Percentiles rank a stretch among this genome's conserved stretches.
Conservation (phyloP, 2,329 filamentous ascomycete genomes). For the Herpotrichia juniperi region DNA sequence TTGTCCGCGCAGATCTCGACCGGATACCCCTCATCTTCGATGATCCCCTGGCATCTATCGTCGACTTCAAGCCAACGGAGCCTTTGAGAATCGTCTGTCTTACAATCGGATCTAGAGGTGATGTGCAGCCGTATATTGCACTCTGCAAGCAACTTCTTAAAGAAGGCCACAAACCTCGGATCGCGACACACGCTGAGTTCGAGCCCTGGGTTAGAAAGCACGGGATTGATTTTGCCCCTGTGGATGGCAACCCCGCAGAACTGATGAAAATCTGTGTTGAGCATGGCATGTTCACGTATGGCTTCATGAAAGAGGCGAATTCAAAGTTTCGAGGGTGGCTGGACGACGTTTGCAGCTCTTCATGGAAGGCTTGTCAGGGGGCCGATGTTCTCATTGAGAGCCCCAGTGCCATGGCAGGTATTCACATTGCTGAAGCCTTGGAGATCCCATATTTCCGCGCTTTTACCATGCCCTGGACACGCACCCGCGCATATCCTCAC, state of each 20-base stretch:
- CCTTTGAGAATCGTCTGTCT: slow-evolving; percentile 87
- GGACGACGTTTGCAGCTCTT: slow-evolving; percentile 81
- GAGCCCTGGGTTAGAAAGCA: slow-evolving; percentile 87
- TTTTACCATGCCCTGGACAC: slow-evolving; percentile 99
- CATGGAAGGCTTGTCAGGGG: slow-evolving; percentile 83
- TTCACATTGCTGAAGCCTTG: slow-evolving; percentile 94
- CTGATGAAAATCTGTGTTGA: slow-evolving; percentile 96
- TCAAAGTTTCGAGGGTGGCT: slow-evolving; percentile 86
- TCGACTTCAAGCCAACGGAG: slow-evolving; percentile 86
- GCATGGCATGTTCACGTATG: slow-evolving; percentile 94
- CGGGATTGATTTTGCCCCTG: slow-evolving; percentile 87
- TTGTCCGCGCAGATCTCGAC: slow-evolving; percentile 51
- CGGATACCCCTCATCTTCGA: slow-evolving; percentile 84
- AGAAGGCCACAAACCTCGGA: slow-evolving; percentile 84
- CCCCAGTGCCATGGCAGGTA: slow-evolving; percentile 94
- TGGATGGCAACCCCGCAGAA: slow-evolving; percentile 90
- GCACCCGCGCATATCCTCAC: slow-evolving; percentile 93
- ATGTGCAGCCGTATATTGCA: slow-evolving; percentile 97
- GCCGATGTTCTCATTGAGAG: slow-evolving; percentile 93
- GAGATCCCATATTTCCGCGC: slow-evolving; percentile 94
- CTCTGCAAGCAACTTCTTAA: slow-evolving; percentile 87
- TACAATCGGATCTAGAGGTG: slow-evolving; percentile 93
- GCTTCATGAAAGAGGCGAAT: slow-evolving; percentile 85
- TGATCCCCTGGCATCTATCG: slow-evolving; percentile 82
- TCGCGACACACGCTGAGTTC: slow-evolving; percentile 93